These are phyloP conservation scores for Glycine tomentella DNA, from an alignment of 306 rosid species.

Conservation along the genomic window DNA sequence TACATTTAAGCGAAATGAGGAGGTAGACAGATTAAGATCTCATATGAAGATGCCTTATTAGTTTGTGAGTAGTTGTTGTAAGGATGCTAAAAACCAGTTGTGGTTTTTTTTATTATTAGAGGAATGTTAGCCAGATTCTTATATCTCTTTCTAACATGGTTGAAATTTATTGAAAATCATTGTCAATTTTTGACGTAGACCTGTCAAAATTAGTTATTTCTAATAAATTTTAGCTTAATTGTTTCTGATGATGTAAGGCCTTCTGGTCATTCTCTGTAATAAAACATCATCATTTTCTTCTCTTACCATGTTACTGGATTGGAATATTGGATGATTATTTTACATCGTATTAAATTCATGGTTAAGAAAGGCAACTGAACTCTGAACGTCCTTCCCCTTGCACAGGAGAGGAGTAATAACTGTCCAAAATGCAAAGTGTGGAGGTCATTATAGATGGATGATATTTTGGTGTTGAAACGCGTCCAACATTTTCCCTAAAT, in stretches of 20 bases:
- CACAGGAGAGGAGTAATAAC: constrained; percentile 30
- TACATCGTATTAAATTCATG: background rate
- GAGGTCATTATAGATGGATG: constrained; percentile 25
- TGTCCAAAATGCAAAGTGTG: constrained; percentile 25
- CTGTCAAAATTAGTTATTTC: too few relatives aligned
- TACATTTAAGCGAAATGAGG: background rate
- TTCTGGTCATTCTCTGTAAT: too few relatives aligned
- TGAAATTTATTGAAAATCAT: too few relatives aligned
- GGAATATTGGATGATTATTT: background rate
- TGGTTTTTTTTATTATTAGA: background rate
- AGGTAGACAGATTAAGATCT: background rate
- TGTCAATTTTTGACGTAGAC: too few relatives aligned
- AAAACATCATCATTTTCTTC: too few relatives aligned
- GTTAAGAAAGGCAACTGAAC: constrained; percentile 31
- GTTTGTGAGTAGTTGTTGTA: background rate
- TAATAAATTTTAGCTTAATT: too few relatives aligned
- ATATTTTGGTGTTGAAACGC: constrained; percentile 33
- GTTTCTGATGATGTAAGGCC: too few relatives aligned
- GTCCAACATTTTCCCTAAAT: background rate
- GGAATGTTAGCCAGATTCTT: too few relatives aligned
- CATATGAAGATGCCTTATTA: background rate
- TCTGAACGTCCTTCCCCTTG: constrained; percentile 20
- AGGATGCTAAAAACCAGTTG: background rate
- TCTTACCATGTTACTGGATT: background rate
- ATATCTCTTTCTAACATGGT: too few relatives aligned